These are phyloP conservation scores for Papiliotrema fonsecae DNA, from an alignment of 1,284 basidiomycete species.

Conservation along the genomic window DNA sequence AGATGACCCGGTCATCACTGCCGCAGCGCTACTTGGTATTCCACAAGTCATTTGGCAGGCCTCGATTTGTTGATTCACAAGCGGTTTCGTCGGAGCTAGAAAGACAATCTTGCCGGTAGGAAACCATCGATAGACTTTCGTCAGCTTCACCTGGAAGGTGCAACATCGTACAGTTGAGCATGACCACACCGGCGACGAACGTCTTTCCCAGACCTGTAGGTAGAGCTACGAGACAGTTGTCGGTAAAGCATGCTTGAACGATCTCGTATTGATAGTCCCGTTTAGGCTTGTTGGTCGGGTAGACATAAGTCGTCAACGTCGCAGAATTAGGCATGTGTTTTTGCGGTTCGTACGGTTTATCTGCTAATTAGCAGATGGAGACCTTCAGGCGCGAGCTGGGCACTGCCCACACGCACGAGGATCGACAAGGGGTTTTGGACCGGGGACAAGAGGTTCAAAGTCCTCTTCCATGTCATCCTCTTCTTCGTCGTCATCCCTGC, in stretches of 20 bases:
- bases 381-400: background rate
- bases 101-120: conserved; percentile 91
- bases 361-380: conserved; percentile 11
- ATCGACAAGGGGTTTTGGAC: conserved; percentile 65
- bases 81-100: conserved; percentile 89
- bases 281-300: conserved; percentile 80
- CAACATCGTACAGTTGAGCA: conserved; percentile 73
- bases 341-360: conserved; percentile 51
- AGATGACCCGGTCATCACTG: conserved; percentile 76
- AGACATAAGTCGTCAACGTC: conserved; percentile 84
- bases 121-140: conserved; percentile 82
- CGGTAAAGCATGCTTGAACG: conserved; percentile 75
- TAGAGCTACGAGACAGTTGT: conserved; percentile 90
- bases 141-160: background rate
- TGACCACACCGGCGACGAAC: conserved; percentile 94
- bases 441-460: conserved; percentile 69
- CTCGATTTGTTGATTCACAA: conserved; percentile 90
- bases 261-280: conserved; percentile 97
- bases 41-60: conserved; percentile 93
- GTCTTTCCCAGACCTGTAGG: conserved; percentile 98
- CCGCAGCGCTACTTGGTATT: conserved; percentile 79
- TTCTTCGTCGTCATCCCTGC: conserved; percentile 44
- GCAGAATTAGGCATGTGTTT: conserved; percentile 76
- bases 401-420: conserved; percentile 32
- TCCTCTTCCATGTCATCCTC: conserved; percentile 49